Conservation (phyloP, 2,329 filamentous ascomycete genomes). For the Fusarium equiseti region DNA sequence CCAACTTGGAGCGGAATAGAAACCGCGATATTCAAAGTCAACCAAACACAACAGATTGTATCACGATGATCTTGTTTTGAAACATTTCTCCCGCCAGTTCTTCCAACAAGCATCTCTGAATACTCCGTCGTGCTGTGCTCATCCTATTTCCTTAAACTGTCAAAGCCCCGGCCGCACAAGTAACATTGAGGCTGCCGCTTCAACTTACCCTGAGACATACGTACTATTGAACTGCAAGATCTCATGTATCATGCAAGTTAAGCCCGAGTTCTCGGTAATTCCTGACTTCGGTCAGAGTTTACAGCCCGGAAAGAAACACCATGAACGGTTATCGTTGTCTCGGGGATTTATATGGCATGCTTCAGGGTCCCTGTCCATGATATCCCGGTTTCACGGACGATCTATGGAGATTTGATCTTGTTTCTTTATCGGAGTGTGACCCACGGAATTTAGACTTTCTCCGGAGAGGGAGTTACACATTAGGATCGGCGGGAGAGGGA, state of each 20-base stretch:
- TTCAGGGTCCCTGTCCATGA: conserved; percentile 55
- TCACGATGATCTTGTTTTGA: conserved; percentile 75
- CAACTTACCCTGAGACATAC: conserved; percentile 61
- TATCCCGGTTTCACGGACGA: conserved; percentile 54
- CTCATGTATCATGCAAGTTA: background rate
- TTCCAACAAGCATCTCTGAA: conserved; percentile 50
- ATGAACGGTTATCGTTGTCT: conserved; percentile 40
- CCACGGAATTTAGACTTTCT: conserved; percentile 70
- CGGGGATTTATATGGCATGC: conserved; percentile 48
- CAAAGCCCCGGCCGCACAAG: conserved; percentile 58
- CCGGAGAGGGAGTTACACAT: conserved; percentile 67
- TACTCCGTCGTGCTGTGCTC: background rate
- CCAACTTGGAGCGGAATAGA: background rate
- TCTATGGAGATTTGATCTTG: conserved; percentile 54
- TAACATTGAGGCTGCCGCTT: conserved; percentile 68
- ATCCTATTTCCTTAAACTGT: conserved; percentile 69
- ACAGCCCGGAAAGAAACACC: no score
- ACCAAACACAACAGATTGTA: conserved; percentile 73
- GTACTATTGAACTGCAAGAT: background rate
- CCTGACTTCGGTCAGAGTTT: background rate
- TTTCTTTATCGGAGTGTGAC: conserved; percentile 65
- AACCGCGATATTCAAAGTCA: background rate
- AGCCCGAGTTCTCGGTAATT: background rate
- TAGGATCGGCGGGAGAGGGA: conserved; percentile 67
- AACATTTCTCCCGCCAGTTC: conserved; percentile 65